phyloP scores from a whole-genome alignment of 2,329 filamentous ascomycete species.

The Akanthomyces muscarius region DNA sequence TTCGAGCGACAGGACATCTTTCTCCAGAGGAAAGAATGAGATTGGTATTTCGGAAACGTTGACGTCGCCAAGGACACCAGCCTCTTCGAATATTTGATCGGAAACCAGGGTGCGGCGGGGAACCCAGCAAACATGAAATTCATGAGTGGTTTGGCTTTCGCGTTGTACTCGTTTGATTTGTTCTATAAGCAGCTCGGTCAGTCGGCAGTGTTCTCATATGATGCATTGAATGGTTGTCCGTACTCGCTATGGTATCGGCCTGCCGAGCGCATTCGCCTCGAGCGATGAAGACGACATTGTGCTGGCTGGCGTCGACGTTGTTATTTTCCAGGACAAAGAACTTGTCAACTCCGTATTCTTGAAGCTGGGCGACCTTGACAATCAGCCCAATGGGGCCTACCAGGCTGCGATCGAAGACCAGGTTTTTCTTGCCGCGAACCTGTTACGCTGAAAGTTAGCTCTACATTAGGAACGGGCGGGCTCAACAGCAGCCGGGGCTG shows the following conservation, averaged over 20 bases:
- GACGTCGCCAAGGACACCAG: constrained; percentile 87
- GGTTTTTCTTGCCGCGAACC: constrained; percentile 98
- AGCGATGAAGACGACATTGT: constrained; percentile 91
- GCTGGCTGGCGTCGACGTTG: constrained; percentile 90
- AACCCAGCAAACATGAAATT: constrained; percentile 96
- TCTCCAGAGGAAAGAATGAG: constrained; percentile 86
- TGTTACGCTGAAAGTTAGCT: constrained; percentile 36
- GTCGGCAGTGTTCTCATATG: constrained; percentile 26
- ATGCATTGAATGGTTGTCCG: constrained; percentile 29
- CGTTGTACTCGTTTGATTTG: constrained; percentile 88
- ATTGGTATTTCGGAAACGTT: constrained; percentile 83
- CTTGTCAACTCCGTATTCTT: constrained; percentile 97
- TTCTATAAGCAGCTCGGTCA: constrained; percentile 47
- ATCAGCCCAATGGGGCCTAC: constrained; percentile 87
- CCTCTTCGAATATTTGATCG: constrained; percentile 86
- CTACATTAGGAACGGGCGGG: constrained; percentile 12
- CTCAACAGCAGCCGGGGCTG: background rate
- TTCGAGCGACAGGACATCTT: constrained; percentile 87
- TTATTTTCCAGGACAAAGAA: constrained; percentile 95
- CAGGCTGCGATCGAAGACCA: constrained; percentile 86
- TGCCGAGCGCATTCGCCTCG: constrained; percentile 84
- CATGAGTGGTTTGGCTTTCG: constrained; percentile 85
- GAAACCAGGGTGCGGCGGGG: constrained; percentile 88
- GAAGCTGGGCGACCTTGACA: constrained; percentile 90
- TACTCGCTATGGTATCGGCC: constrained; percentile 84